Percentiles rank a stretch among this genome's conserved stretches.
Conservation (phyloP, 2,329 filamentous ascomycete genomes). For the Penicillium occitanis region DNA sequence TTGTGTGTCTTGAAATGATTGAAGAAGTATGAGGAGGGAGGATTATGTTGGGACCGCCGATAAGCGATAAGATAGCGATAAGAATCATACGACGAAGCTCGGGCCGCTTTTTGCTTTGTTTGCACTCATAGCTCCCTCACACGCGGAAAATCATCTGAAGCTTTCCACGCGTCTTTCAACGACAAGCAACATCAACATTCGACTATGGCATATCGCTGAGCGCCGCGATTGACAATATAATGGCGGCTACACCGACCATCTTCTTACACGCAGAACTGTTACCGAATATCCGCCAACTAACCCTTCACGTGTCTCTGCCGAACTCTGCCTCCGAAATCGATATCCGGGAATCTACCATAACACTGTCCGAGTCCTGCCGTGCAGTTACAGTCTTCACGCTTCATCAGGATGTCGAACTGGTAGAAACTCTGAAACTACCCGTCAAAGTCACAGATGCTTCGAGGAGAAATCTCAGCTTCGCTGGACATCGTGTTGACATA, state of each 20-base stretch:
- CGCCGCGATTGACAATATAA: background rate
- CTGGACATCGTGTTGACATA: slow-evolving; percentile 15
- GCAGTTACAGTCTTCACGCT: slow-evolving; percentile 40
- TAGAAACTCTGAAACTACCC: slow-evolving; percentile 52
- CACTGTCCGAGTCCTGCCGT: slow-evolving; percentile 38
- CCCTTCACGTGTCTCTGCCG: slow-evolving; percentile 55
- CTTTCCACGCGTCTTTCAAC: background rate
- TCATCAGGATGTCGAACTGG: background rate
- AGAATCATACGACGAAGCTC: background rate
- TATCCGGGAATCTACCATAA: slow-evolving; percentile 26
- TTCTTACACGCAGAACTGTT: slow-evolving; percentile 61
- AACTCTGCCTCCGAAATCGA: slow-evolving; percentile 11
- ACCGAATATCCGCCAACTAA: slow-evolving; percentile 60
- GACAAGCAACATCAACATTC: background rate
- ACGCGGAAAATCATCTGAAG: background rate
- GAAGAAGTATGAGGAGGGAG: background rate
- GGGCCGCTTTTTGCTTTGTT: slow-evolving; percentile 11
- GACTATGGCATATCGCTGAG: background rate
- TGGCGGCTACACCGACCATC: slow-evolving; percentile 26
- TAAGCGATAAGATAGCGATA: slow-evolving; percentile 21
- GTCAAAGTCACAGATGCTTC: slow-evolving; percentile 34
- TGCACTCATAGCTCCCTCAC: background rate
- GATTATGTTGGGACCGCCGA: slow-evolving; percentile 17
- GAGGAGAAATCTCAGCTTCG: slow-evolving; percentile 25
- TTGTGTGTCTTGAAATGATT: background rate